A percentile compares a stretch with the other conserved stretches of the same genome.
Conservation (phyloP, 2,329 filamentous ascomycete species). For the Shiraia sp. region DNA sequence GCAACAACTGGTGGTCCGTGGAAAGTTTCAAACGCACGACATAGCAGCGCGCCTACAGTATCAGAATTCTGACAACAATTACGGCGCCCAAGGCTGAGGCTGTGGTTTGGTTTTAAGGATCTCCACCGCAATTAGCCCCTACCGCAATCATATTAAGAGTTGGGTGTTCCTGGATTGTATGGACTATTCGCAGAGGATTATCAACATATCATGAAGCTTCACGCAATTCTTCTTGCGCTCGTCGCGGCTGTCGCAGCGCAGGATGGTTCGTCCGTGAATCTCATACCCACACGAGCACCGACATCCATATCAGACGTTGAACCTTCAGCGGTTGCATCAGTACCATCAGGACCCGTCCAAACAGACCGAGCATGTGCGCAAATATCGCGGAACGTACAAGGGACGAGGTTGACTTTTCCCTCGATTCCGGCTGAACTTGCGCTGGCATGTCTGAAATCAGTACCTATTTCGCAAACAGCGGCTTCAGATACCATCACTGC, state of each 20-base stretch:
- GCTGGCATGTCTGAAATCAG: slow-evolving; percentile 42
- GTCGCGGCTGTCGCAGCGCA: slow-evolving; percentile 24
- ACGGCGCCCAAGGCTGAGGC: slow-evolving; percentile 6
- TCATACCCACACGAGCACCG: slow-evolving; percentile 13
- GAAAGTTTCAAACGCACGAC: too few relatives aligned
- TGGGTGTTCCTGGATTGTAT: too few relatives aligned
- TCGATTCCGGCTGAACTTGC: slow-evolving; percentile 40
- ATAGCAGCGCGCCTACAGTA: too few relatives aligned
- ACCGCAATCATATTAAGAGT: too few relatives aligned
- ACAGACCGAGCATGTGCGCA: slow-evolving; percentile 35
- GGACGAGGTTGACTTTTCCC: slow-evolving; percentile 14
- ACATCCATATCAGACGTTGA: slow-evolving; percentile 27
- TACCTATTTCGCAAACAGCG: slow-evolving; percentile 34
- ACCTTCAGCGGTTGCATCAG: slow-evolving; percentile 28
- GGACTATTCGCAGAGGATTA: too few relatives aligned
- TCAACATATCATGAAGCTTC: slow-evolving; percentile 21
- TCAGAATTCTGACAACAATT: too few relatives aligned
- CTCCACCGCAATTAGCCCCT: too few relatives aligned
- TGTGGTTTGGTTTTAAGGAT: slow-evolving; percentile 1
- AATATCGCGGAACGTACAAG: slow-evolving; percentile 21
- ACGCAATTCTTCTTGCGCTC: slow-evolving; percentile 19
- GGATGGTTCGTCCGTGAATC: slow-evolving; percentile 10
- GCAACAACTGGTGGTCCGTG: too few relatives aligned
- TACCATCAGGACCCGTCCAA: slow-evolving; percentile 33
- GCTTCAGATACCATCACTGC: slow-evolving; percentile 34